Conservation (phyloP, 2,329 filamentous ascomycete species). For the Scedosporium minutisporum region DNA sequence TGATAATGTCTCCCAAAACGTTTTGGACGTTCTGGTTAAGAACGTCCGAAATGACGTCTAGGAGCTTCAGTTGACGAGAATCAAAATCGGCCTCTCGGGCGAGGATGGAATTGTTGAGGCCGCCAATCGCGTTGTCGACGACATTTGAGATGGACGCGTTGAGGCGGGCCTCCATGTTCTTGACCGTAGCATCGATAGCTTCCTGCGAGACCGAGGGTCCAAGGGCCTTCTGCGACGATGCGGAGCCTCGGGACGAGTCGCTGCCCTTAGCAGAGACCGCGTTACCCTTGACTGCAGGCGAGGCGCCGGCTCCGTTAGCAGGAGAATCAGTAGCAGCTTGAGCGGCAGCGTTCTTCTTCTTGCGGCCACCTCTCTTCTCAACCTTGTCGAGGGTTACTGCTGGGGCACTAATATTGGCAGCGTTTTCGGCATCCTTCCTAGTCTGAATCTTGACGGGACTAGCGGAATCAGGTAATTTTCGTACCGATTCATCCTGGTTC, state of each 20-base stretch:
- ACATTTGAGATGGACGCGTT: conserved; percentile 38
- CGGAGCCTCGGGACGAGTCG: conserved; percentile 7
- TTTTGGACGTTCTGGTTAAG: conserved; percentile 57
- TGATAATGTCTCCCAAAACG: conserved; percentile 67
- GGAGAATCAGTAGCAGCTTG: conserved; percentile 29
- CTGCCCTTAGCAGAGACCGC: conserved; percentile 21
- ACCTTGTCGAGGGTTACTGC: conserved; percentile 39
- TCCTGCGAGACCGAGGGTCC: conserved; percentile 28
- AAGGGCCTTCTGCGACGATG: conserved; percentile 11
- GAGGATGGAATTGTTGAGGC: conserved; percentile 54
- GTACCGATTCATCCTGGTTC: conserved; percentile 1
- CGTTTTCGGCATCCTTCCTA: conserved; percentile 39
- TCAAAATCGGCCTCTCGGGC: conserved; percentile 42
- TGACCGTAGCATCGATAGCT: conserved; percentile 43
- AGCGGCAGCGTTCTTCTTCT: conserved; percentile 50
- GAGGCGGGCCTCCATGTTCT: conserved; percentile 42
- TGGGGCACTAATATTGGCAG: conserved; percentile 15
- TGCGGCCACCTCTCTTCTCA: conserved; percentile 47
- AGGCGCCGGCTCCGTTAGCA: conserved; percentile 26
- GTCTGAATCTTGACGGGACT: conserved; percentile 17
- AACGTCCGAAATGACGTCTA: conserved; percentile 49
- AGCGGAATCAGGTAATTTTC: conserved; percentile 5
- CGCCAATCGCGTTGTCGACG: conserved; percentile 43
- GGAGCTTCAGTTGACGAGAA: conserved; percentile 41
- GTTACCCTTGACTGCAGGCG: conserved; percentile 21